Evolutionary conservation across 225 moss, liverwort and hornwort species (phyloP), one percentile per base, ranked within the genome.

Genomic region (Takakia lepidozioides): DNA sequence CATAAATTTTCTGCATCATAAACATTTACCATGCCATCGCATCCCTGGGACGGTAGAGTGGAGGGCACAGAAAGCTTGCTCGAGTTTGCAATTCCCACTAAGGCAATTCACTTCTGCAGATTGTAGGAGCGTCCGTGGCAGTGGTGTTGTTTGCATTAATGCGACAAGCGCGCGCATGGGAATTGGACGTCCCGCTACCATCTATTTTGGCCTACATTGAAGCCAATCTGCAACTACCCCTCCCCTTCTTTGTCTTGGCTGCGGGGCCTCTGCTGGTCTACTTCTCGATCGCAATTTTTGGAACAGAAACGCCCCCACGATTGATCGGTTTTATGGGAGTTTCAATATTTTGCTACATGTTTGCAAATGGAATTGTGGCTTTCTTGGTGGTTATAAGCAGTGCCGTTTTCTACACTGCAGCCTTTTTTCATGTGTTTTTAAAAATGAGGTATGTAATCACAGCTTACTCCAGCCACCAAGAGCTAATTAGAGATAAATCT

Each of bases 101-200:
- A n/a, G n/a, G n/a, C n/a, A n/a, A n/a, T n/a, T n/a, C n/a, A n/a
- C n/a, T n/a, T 2, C 26, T 77, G 80, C 90, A 95, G 95, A 82
- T 90, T 65, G 59, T 71, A 46, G 90, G 90, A 21, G 83, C 82
- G 30, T 69, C 75, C 37, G 56, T 73, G 36, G 84, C 95, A 40
- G 82, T 90, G 35, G 63, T 85, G 35, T 76, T 77, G 63, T 90
- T 95, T 67, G 87, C 85, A 35, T 67, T 90, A 52, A 84, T 85
- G 90, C 79, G 77, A 49, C 90, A 95, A 80, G 84, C 90, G 37
- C 80, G 84, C 58, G 82, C 95, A 25, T 95, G 95, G 95, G 95
- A 95, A 77, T 54, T 84, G 56, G 84, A 95, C 51, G 62, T 65
- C 22, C 68, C 75, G 17, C 68, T 90, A 27, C 82, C 90, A 42